Conservation (phyloP, 73 alveolate species). For the Uronychia setigera region DNA sequence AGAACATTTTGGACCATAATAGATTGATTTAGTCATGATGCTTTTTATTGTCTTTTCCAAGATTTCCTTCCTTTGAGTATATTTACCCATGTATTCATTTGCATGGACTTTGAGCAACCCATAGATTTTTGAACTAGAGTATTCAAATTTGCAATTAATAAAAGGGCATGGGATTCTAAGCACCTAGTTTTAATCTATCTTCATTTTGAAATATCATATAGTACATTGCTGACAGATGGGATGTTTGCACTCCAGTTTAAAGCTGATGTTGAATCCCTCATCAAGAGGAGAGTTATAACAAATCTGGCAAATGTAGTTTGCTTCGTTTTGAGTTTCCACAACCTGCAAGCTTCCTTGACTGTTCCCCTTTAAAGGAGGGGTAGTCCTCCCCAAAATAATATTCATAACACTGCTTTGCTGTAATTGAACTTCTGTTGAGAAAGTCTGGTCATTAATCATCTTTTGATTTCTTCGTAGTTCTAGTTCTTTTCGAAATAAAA, state of each 20-base stretch:
- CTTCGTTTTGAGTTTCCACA: neutral
- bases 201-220: neutral
- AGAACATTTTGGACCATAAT: too few species aligned
- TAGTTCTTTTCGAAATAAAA: slow-evolving; percentile 1
- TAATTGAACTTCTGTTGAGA: neutral
- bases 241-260: slow-evolving; percentile 10
- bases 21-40: too few species aligned
- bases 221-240: slow-evolving; percentile 10
- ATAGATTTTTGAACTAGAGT: neutral
- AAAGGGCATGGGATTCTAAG: neutral
- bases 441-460: neutral
- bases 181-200: slow-evolving; percentile 8
- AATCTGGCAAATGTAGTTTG: neutral
- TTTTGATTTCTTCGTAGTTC: neutral
- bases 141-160: slow-evolving; percentile 7
- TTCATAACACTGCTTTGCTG: too few species aligned
- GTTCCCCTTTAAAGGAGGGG: too few species aligned
- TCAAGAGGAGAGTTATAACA: neutral
- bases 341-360: neutral
- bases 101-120: neutral
- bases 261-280: too few species aligned
- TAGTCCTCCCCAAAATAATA: too few species aligned
- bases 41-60: slow-evolving; percentile 7
- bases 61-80: neutral
- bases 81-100: neutral